These are phyloP conservation scores for Gilbertella persicaria DNA, from an alignment of 371 early-diverging fungal species.

Conservation along the genomic window DNA sequence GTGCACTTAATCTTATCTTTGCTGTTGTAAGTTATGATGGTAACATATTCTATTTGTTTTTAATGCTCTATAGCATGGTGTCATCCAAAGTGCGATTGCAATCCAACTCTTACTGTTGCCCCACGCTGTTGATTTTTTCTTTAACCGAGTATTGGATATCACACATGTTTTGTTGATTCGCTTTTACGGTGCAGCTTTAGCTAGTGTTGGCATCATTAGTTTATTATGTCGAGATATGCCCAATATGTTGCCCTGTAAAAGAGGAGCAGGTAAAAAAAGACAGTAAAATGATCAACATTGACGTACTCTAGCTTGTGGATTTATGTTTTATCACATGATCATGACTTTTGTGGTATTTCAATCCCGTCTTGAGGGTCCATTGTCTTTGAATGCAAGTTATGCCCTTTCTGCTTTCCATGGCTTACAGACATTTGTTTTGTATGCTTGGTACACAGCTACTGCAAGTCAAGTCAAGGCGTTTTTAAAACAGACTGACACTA, in stretches of 20 bases:
- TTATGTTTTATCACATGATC: constrained; percentile 38
- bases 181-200: constrained; percentile 35
- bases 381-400: constrained; percentile 18
- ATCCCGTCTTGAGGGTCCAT: constrained; percentile 26
- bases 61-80: constrained; percentile 28
- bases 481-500: constrained; percentile 13
- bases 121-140: constrained; percentile 8
- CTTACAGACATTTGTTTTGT: constrained; percentile 26
- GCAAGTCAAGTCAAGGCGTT: constrained; percentile 42
- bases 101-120: constrained; percentile 29
- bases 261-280: constrained; percentile 36
- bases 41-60: not conserved
- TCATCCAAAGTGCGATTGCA: constrained; percentile 26
- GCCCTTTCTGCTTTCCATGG: constrained; percentile 25
- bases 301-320: constrained; percentile 26
- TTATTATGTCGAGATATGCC: constrained; percentile 36
- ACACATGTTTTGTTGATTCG: constrained; percentile 24
- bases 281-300: not conserved
- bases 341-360: constrained; percentile 32
- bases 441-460: constrained; percentile 46
- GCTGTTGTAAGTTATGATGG: constrained; percentile 15
- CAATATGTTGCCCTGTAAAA: constrained; percentile 48
- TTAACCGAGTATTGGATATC: constrained; percentile 19
- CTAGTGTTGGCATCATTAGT: constrained; percentile 27
- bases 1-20: constrained; percentile 22